phyloP scores from a whole-genome alignment of 805 yeast genomes.

The Wickerhamiella kurtzmanii region DNA sequence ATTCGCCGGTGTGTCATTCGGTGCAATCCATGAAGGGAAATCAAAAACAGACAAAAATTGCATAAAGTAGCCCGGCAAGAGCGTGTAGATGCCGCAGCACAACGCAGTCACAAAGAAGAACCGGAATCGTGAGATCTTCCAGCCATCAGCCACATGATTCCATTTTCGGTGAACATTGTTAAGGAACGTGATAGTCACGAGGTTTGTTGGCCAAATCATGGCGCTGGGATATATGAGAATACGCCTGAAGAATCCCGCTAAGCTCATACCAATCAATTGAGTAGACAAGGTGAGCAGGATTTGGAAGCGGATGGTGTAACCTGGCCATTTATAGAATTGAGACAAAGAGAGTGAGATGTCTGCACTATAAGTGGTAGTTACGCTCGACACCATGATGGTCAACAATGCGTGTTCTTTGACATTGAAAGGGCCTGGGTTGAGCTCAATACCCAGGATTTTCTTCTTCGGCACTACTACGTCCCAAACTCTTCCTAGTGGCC shows the following conservation, averaged over 20 bases:
- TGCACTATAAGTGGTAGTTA: conserved; percentile 34
- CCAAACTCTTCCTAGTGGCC: conserved; percentile 49
- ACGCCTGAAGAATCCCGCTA: conserved; percentile 50
- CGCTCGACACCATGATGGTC: conserved; percentile 35
- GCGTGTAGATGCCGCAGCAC: conserved; percentile 37
- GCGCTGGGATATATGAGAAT: conserved; percentile 49
- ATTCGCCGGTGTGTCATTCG: conserved; percentile 45
- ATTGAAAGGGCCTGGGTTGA: conserved; percentile 53
- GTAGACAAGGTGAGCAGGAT: conserved; percentile 40
- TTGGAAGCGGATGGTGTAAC: conserved; percentile 38
- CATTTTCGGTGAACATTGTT: conserved; percentile 37
- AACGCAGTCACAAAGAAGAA: conserved; percentile 34
- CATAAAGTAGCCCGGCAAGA: conserved; percentile 50
- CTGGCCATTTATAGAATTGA: conserved; percentile 31
- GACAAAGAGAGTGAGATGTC: conserved; percentile 42
- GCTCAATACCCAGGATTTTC: conserved; percentile 22
- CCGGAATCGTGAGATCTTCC: conserved; percentile 42
- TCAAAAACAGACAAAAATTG: conserved; percentile 43
- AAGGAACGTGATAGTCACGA: conserved; percentile 47
- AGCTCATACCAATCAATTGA: conserved; percentile 53
- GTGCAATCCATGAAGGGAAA: conserved; percentile 53
- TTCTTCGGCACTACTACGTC: conserved; percentile 28
- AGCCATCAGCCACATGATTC: conserved; percentile 43
- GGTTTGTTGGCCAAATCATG: conserved; percentile 59
- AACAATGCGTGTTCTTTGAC: conserved; percentile 50